phyloP scores from a whole-genome alignment of 768 basidiomycete species.

The Panellus pusillus region DNA sequence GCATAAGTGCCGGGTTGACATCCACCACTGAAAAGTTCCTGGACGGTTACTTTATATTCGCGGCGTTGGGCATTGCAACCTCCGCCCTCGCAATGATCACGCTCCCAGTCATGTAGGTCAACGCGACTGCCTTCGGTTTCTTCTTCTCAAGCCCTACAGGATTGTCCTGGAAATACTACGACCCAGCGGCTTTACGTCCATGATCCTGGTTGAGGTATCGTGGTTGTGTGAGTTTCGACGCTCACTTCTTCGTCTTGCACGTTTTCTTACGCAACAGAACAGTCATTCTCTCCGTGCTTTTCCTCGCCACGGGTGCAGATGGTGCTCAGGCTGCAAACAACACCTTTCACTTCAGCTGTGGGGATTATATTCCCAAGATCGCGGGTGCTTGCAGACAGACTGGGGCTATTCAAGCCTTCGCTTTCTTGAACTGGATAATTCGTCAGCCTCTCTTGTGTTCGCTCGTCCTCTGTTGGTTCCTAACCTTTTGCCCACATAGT shows the following conservation, averaged over 20 bases:
- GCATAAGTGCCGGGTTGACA: slow-evolving; percentile 26
- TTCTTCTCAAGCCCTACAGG: slow-evolving; percentile 22
- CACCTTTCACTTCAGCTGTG: slow-evolving; percentile 25
- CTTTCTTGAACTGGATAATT: slow-evolving; percentile 43
- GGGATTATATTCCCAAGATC: slow-evolving; percentile 13
- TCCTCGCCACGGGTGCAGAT: slow-evolving; percentile 40
- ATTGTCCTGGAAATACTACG: slow-evolving; percentile 35
- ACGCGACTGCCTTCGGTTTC: background rate
- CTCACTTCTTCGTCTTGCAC: background rate
- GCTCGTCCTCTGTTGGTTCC: background rate
- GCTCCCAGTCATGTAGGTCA: slow-evolving; percentile 40
- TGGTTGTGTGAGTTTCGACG: slow-evolving; percentile 36
- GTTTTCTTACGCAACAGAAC: background rate
- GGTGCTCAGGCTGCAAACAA: slow-evolving; percentile 27
- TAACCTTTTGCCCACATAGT: slow-evolving; percentile 27
- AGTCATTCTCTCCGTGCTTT: slow-evolving; percentile 48
- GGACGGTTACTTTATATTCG: slow-evolving; percentile 29
- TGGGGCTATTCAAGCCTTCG: slow-evolving; percentile 42
- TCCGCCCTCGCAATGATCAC: slow-evolving; percentile 39
- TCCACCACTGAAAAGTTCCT: slow-evolving; percentile 22
- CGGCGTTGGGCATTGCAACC: slow-evolving; percentile 38
- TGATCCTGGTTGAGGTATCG: slow-evolving; percentile 39
- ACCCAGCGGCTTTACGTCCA: slow-evolving; percentile 39
- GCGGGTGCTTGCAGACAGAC: slow-evolving; percentile 37
- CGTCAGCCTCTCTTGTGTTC: slow-evolving; percentile 33